Conservation (phyloP, 2,329 filamentous ascomycete species). For the Epichloe uncinata region DNA sequence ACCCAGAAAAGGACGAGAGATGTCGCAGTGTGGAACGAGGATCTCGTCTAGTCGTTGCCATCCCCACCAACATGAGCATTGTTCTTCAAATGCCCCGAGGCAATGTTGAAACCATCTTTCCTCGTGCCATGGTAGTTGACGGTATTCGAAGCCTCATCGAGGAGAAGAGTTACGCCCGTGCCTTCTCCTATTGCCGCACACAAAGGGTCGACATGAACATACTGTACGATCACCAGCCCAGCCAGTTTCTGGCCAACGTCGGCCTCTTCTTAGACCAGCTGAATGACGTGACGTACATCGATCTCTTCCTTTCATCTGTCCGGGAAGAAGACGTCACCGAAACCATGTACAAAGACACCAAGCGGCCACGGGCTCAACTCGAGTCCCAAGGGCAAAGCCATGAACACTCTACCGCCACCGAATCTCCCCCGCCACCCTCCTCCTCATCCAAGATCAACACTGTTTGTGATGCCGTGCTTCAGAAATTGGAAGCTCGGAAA, state of each 20-base stretch:
- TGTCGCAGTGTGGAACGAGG: slow-evolving; percentile 88
- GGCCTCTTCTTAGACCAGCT: slow-evolving; percentile 73
- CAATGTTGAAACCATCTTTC: slow-evolving; percentile 90
- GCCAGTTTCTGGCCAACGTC: slow-evolving; percentile 69
- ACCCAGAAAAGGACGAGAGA: slow-evolving; percentile 82
- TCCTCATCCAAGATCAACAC: slow-evolving; percentile 57
- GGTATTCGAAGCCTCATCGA: slow-evolving; percentile 76
- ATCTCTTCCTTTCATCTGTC: slow-evolving; percentile 80
- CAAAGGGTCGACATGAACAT: slow-evolving; percentile 98
- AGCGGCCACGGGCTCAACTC: slow-evolving; percentile 24
- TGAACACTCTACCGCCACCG: slow-evolving; percentile 7
- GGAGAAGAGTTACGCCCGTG: slow-evolving; percentile 64
- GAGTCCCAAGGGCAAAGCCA: slow-evolving; percentile 2
- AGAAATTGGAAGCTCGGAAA: slow-evolving; percentile 48
- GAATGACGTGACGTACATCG: slow-evolving; percentile 67
- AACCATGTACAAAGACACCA: slow-evolving; percentile 86
- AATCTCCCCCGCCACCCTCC: slow-evolving; percentile 7
- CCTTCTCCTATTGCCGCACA: slow-evolving; percentile 77
- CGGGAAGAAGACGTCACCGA: slow-evolving; percentile 88
- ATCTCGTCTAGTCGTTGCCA: slow-evolving; percentile 72
- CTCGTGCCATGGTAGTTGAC: slow-evolving; percentile 80
- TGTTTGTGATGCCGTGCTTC: slow-evolving; percentile 75
- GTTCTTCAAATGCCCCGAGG: slow-evolving; percentile 91
- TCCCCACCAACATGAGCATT: slow-evolving; percentile 75
- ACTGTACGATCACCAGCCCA: slow-evolving; percentile 80